These are phyloP conservation scores for Aspergillus sp. DNA, from an alignment of 2,329 filamentous ascomycete species.

Conservation along the genomic window DNA sequence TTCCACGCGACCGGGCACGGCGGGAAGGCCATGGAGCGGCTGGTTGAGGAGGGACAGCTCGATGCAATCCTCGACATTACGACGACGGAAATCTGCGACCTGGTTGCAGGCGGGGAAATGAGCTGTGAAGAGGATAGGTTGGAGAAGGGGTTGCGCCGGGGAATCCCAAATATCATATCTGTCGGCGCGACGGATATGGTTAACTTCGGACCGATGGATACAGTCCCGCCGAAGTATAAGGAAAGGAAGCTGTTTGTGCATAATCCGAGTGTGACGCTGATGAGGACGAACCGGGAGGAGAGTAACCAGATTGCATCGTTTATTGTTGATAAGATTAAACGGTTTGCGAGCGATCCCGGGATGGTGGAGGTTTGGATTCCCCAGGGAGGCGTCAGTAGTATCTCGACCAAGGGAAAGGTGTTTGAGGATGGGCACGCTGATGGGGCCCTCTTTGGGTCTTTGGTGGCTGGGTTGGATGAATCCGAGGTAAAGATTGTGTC, in stretches of 20 bases:
- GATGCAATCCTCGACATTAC: slow-evolving; percentile 71
- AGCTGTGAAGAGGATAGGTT: slow-evolving; percentile 59
- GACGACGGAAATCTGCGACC: slow-evolving; percentile 67
- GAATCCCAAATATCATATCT: slow-evolving; percentile 59
- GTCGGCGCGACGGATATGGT: slow-evolving; percentile 61
- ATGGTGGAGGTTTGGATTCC: slow-evolving; percentile 61
- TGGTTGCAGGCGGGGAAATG: slow-evolving; percentile 63
- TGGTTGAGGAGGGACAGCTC: slow-evolving; percentile 58
- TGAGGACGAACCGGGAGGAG: slow-evolving; percentile 63
- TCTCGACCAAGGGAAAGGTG: slow-evolving; percentile 54
- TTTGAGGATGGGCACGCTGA: slow-evolving; percentile 56
- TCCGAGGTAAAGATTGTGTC: slow-evolving; percentile 53
- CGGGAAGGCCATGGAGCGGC: slow-evolving; percentile 67
- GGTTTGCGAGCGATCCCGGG: slow-evolving; percentile 37
- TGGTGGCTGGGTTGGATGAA: slow-evolving; percentile 51
- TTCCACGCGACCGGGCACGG: slow-evolving; percentile 72
- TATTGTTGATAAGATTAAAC: slow-evolving; percentile 54
- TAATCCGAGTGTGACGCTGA: slow-evolving; percentile 65
- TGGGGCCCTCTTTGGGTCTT: slow-evolving; percentile 45
- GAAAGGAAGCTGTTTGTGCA: slow-evolving; percentile 58
- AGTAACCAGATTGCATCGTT: slow-evolving; percentile 55
- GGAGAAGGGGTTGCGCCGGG: slow-evolving; percentile 55
- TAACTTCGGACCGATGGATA: slow-evolving; percentile 61
- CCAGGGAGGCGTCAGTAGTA: slow-evolving; percentile 59
- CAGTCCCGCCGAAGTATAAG: slow-evolving; percentile 57